Evolutionary conservation across 768 basidiomycete species (phyloP).

Genomic region (Pleurotus salmoneostramineus): DNA sequence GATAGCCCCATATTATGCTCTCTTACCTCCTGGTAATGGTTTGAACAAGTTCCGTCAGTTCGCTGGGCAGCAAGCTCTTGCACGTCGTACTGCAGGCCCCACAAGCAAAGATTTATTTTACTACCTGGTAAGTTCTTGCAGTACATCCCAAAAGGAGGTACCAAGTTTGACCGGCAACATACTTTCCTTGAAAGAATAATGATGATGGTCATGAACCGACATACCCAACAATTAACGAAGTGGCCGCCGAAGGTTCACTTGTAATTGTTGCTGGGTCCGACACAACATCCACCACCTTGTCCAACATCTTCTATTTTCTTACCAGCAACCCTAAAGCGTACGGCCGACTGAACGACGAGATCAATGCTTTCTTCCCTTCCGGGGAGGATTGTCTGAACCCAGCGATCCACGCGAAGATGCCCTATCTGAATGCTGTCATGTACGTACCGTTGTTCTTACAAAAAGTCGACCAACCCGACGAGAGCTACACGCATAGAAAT

Average conservation of each 20-base stretch:
- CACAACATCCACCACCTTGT: constrained; percentile 37
- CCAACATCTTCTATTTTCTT: constrained; percentile 33
- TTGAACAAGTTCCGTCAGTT: constrained; percentile 20
- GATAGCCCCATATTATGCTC: constrained; percentile 14
- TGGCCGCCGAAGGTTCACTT: constrained; percentile 28
- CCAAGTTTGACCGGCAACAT: neutral
- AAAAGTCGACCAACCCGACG: neutral
- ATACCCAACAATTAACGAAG: constrained; percentile 13
- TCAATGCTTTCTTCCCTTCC: constrained; percentile 27
- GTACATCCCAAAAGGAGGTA: neutral
- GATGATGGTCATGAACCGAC: constrained; percentile 19
- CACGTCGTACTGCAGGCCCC: constrained; percentile 16
- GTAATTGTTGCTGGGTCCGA: constrained; percentile 41
- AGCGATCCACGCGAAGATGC: constrained; percentile 18
- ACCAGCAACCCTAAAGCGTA: constrained; percentile 31
- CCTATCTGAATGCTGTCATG: constrained; percentile 26
- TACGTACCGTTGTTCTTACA: constrained; percentile 10
- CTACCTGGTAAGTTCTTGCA: constrained; percentile 30
- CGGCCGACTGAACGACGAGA: constrained; percentile 32
- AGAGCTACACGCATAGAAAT: constrained; percentile 29
- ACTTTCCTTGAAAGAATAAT: constrained; percentile 13
- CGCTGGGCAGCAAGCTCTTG: constrained; percentile 14
- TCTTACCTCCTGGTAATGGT: constrained; percentile 22
- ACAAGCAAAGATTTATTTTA: constrained; percentile 31
- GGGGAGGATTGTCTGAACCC: constrained; percentile 18